Base-by-base conservation (phyloP, 202 grass and related monocot genomes). In the Carex arenaria region DNA sequence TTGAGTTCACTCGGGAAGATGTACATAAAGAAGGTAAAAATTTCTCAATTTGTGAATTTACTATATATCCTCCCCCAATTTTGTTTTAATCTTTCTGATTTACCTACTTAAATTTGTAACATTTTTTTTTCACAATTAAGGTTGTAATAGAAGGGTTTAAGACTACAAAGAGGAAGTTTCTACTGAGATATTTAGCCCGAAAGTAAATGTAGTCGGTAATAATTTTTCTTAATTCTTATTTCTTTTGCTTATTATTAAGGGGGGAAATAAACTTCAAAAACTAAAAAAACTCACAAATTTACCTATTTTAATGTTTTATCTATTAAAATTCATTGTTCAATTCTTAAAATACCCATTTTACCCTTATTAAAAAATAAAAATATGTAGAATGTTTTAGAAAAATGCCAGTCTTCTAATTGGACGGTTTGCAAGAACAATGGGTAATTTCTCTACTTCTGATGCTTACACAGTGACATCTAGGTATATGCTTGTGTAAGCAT, bases 131-230 rank as follows among this genome's bases (percentile, higher is more conserved):
- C 18, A 28, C 90, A 10, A 73, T 47, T 84, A 26, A 56, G 95
- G 86, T 98, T 67, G 84, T 98, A 59, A 98, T 98, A 45, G 93
- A 98, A 86, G 95, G 95, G 53, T 98, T 98, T 66, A 98, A 98
- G 89, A 98, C 83, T 98, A 98, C 86, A 90, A 82, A 84, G 95
- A 98, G 85, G 91, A 98, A 82, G 86, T 93, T 56, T 93, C 95
- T 56, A 98, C 95, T 17, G 95, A 98, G 10, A 89, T 88, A 38
- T 98, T 95, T 83, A 98, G 92, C 78, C 95, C 93, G 7, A 98
- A 95, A 93, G 95, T 98, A 59, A 98, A 98, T 12, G 92, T 94
- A 62, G 95, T 98, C 45, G 95, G 95, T 98, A 92, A 98, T 67
- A 32, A 42, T 38, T 49, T 68, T 64, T 22, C 22, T 84, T 61